These are phyloP conservation scores for Leccinum imitatum DNA, from an alignment of 768 basidiomycete species.

Conservation along the genomic window DNA sequence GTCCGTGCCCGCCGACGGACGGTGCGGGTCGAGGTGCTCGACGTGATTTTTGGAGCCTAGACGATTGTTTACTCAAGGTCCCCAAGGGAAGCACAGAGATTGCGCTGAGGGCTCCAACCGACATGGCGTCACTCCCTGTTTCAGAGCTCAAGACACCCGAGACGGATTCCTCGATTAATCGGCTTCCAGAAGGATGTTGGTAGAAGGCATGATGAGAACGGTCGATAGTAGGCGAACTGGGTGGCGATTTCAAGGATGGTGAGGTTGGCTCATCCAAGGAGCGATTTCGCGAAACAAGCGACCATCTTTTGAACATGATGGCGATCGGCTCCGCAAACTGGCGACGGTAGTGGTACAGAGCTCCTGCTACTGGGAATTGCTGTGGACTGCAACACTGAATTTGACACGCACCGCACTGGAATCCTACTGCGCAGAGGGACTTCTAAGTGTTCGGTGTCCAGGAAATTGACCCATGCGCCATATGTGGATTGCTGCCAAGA, in stretches of 20 bases:
- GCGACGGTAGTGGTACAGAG: not conserved
- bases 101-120: constrained; percentile 4
- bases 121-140: constrained; percentile 20
- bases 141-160: constrained; percentile 30
- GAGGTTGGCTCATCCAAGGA: constrained; percentile 7
- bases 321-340: not conserved
- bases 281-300: constrained; percentile 2
- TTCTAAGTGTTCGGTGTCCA: not conserved
- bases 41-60: constrained; percentile 23
- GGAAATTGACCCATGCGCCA: not conserved
- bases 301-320: constrained; percentile 21
- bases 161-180: constrained; percentile 26
- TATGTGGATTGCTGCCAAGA: not conserved
- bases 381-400: constrained; percentile 1
- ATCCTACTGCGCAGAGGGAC: not conserved
- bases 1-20: not conserved
- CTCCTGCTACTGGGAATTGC: not conserved
- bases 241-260: constrained; percentile 11
- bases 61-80: constrained; percentile 1
- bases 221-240: constrained; percentile 15
- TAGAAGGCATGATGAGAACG: constrained; percentile 1
- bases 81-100: constrained; percentile 5
- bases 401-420: not conserved
- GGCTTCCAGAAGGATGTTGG: constrained; percentile 27
- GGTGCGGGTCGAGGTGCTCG: not conserved